Evolutionary conservation across 108 stramenopile species (phyloP).

Genomic region (Fistulifera pelliculosa): DNA sequence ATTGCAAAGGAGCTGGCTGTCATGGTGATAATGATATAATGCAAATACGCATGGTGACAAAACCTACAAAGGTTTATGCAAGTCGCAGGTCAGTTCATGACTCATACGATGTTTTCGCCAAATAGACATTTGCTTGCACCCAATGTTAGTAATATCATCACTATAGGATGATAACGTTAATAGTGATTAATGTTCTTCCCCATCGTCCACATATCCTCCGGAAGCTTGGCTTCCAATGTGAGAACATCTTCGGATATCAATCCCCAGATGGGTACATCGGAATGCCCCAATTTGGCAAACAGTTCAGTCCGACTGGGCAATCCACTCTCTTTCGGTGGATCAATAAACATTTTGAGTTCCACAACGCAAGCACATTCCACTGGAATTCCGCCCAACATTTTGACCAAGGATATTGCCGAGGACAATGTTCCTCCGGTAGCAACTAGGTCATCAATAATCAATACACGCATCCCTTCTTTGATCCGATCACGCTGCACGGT

Average conservation of each 20-base stretch:
- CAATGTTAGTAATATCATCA: too few species aligned
- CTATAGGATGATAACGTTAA: too few species aligned
- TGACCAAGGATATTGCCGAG: constrained; percentile 65
- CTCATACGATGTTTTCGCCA: too few species aligned
- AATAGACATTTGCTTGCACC: too few species aligned
- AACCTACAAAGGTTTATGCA: too few species aligned
- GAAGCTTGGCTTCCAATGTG: constrained; percentile 60
- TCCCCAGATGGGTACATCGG: constrained; percentile 82
- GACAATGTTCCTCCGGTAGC: constrained; percentile 95
- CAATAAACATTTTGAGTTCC: constrained; percentile 84
- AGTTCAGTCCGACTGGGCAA: constrained; percentile 69
- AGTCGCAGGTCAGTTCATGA: too few species aligned
- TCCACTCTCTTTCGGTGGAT: constrained; percentile 58
- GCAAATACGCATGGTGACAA: too few species aligned
- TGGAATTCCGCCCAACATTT: constrained; percentile 61
- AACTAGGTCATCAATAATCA: constrained; percentile 96
- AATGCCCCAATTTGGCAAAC: constrained; percentile 42
- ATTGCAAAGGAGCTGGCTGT: too few species aligned
- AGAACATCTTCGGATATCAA: constrained; percentile 81
- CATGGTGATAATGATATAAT: too few species aligned
- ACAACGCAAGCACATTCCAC: constrained; percentile 90
- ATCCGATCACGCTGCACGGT: constrained; percentile 88
- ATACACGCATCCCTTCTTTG: constrained; percentile 71
- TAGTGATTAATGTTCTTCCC: constrained; percentile 66
- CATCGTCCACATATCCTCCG: constrained; percentile 82